Conservation (phyloP, 2,329 filamentous ascomycete species). For the Aspergillus aculeatus region DNA sequence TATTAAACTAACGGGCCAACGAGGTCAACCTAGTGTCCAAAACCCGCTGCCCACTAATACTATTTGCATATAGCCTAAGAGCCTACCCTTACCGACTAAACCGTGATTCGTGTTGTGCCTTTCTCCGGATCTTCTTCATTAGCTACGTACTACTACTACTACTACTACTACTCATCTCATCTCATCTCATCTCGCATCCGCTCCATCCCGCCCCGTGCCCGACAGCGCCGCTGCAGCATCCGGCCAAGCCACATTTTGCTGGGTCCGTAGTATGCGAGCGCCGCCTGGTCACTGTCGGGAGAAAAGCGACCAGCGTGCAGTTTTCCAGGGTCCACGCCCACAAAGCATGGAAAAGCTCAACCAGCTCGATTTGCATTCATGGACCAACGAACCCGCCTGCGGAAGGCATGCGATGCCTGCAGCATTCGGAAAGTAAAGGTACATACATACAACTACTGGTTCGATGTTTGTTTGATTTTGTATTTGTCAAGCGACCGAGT, state of each 20-base stretch:
- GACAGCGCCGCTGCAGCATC: slow-evolving; percentile 1
- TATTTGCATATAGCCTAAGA: not conserved
- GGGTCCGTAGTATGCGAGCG: slow-evolving; percentile 3
- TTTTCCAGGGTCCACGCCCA: slow-evolving; percentile 19
- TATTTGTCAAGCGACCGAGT: not conserved
- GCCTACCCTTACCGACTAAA: not conserved
- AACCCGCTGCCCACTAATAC: not conserved
- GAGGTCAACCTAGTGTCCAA: not conserved
- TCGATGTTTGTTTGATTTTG: not conserved
- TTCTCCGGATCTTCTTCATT: slow-evolving; percentile 2
- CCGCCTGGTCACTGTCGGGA: slow-evolving; percentile 4
- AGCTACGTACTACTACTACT: not conserved
- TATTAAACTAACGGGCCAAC: not conserved
- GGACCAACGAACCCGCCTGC: slow-evolving; percentile 44
- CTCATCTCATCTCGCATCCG: not conserved
- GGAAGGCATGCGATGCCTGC: slow-evolving; percentile 55
- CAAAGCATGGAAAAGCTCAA: slow-evolving; percentile 23
- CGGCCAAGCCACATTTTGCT: not conserved
- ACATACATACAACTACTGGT: slow-evolving; percentile 18
- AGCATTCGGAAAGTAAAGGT: slow-evolving; percentile 56
- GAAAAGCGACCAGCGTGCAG: slow-evolving; percentile 9
- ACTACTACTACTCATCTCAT: too few relatives aligned
- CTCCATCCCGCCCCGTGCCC: slow-evolving; percentile 2
- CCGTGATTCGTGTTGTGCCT: not conserved
- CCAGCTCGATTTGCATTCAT: slow-evolving; percentile 25